Evolutionary conservation across 495 filamentous ascomycete species (phyloP).

Genomic region (Aspergillus affinis): DNA sequence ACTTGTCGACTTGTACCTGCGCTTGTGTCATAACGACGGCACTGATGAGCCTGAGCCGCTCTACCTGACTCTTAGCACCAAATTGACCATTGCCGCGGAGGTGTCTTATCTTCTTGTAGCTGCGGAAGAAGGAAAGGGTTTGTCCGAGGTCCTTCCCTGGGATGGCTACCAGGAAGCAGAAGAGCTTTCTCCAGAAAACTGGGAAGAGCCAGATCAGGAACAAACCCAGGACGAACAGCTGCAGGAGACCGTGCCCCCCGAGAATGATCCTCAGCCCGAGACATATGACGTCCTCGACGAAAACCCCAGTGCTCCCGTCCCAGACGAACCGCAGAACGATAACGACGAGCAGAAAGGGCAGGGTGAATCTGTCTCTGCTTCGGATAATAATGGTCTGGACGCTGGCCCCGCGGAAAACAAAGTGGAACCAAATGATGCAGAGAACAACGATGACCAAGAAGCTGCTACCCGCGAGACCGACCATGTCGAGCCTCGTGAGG

Average conservation of each 20-base stretch:
- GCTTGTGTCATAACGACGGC: constrained; percentile 60
- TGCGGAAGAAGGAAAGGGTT: constrained; percentile 57
- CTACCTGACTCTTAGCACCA: constrained; percentile 53
- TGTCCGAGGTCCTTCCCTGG: constrained; percentile 52
- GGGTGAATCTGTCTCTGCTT: not conserved
- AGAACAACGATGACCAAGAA: constrained; percentile 7
- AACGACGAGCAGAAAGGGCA: constrained; percentile 10
- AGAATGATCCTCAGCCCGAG: constrained; percentile 3
- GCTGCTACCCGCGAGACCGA: constrained; percentile 9
- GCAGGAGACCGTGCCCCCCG: constrained; percentile 4
- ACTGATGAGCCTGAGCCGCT: constrained; percentile 53
- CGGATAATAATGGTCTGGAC: not conserved
- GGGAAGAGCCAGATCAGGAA: constrained; percentile 16
- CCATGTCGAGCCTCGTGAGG: constrained; percentile 5
- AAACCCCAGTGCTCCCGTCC: constrained; percentile 4
- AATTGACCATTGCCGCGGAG: constrained; percentile 38
- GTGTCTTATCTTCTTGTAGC: constrained; percentile 52
- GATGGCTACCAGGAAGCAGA: constrained; percentile 36
- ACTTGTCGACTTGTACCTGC: constrained; percentile 57
- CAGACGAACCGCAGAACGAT: constrained; percentile 8
- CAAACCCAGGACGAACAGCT: constrained; percentile 13
- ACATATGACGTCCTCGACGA: not conserved
- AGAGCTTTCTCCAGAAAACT: constrained; percentile 21
- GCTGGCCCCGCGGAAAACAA: not conserved
- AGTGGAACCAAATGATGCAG: constrained; percentile 1